Conservation (phyloP, 768 basidiomycete genomes). For the Hericium erinaceus region DNA sequence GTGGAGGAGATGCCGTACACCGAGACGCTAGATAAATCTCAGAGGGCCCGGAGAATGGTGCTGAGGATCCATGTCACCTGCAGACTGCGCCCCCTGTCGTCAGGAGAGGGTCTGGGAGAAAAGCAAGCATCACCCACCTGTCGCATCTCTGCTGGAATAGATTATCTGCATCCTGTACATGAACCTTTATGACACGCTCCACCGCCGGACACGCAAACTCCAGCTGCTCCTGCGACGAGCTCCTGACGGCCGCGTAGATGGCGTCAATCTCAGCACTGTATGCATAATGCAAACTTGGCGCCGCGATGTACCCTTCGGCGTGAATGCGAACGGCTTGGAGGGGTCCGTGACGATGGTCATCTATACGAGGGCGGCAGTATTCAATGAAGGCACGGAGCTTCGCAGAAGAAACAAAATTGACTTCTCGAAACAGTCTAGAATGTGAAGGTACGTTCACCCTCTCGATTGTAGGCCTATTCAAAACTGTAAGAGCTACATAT, state of each 20-base stretch:
- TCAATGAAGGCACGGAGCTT: background rate
- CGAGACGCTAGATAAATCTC: background rate
- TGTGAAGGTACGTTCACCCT: conserved; percentile 36
- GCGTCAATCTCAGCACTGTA: conserved; percentile 39
- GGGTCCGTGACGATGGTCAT: conserved; percentile 38
- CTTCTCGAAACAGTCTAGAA: conserved; percentile 39
- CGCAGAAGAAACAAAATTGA: background rate
- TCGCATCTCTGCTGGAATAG: conserved; percentile 11
- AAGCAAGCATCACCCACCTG: too few relatives aligned
- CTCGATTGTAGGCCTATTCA: conserved; percentile 28
- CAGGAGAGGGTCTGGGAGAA: too few relatives aligned
- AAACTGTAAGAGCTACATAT: background rate
- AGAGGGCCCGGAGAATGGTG: background rate
- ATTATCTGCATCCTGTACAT: conserved; percentile 8
- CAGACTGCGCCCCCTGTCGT: too few relatives aligned
- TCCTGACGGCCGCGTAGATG: conserved; percentile 22
- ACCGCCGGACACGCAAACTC: conserved; percentile 6
- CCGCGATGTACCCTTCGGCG: conserved; percentile 37
- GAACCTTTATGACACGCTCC: conserved; percentile 1
- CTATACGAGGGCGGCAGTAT: conserved; percentile 10
- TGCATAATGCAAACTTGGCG: conserved; percentile 29
- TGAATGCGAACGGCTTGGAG: conserved; percentile 33
- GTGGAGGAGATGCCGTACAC: background rate
- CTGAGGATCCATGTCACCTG: background rate
- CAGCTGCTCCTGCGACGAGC: background rate